Percentiles rank a stretch among this genome's conserved stretches.
These are phyloP conservation scores for Apiospora arundinis DNA, from an alignment of 2,329 filamentous ascomycete species.

Conservation along the genomic window DNA sequence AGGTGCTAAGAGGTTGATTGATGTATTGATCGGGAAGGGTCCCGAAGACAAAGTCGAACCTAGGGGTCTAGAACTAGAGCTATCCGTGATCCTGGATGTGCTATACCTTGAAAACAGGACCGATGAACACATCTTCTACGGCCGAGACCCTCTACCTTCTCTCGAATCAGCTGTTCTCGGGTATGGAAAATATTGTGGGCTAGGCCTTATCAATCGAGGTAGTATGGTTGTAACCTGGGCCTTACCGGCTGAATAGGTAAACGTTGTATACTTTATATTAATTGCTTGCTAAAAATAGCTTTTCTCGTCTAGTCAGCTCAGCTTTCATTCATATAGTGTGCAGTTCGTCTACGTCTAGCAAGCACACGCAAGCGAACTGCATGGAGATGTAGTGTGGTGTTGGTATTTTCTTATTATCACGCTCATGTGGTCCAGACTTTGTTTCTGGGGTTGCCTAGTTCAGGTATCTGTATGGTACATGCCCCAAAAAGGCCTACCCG, in stretches of 20 bases:
- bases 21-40: not conserved
- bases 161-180: not conserved
- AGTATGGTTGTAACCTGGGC: not conserved
- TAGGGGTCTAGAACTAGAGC: not conserved
- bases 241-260: conserved; percentile 20
- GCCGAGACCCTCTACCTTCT: not conserved
- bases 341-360: not conserved
- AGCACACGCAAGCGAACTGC: not conserved
- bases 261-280: conserved; percentile 20
- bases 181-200: not conserved
- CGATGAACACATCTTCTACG: not conserved
- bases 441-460: too few relatives aligned
- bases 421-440: not conserved
- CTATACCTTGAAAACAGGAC: not conserved
- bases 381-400: not conserved
- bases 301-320: conserved; percentile 5
- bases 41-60: not conserved
- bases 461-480: not conserved
- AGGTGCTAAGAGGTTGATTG: not conserved
- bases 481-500: not conserved
- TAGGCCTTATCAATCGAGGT: not conserved
- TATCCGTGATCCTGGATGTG: not conserved
- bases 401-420: not conserved
- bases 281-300: conserved; percentile 14
- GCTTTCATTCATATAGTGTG: not conserved